These are phyloP conservation scores for Leishmania major DNA, from an alignment of 208 protist species.

Conservation along the genomic window DNA sequence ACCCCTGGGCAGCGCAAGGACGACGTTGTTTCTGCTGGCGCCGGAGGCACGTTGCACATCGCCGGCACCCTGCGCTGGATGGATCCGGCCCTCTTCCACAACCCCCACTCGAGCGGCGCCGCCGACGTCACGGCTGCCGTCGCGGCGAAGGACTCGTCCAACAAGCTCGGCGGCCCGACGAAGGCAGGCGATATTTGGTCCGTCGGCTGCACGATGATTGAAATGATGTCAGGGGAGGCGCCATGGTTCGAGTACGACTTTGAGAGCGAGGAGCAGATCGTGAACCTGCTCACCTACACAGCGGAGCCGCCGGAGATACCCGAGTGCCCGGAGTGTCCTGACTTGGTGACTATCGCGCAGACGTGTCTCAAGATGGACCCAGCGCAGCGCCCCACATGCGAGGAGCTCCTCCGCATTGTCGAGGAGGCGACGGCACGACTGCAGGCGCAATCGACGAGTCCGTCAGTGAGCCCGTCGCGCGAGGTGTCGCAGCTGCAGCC, in stretches of 20 bases:
- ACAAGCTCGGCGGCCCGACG: constrained; percentile 50
- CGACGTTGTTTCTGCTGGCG: constrained; percentile 13
- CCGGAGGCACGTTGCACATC: constrained; percentile 56
- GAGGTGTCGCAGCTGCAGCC: constrained; percentile 20
- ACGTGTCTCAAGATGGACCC: constrained; percentile 66
- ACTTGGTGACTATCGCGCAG: constrained; percentile 62
- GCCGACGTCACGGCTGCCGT: background rate
- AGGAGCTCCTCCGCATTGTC: constrained; percentile 68
- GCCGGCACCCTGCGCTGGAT: constrained; percentile 90
- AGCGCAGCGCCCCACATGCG: constrained; percentile 67
- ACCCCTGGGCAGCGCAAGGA: constrained; percentile 26
- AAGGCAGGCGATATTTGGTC: constrained; percentile 92
- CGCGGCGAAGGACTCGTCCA: background rate
- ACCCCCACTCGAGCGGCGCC: constrained; percentile 14
- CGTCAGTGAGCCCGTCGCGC: constrained; percentile 37
- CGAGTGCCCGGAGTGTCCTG: constrained; percentile 70
- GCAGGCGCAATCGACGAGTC: constrained; percentile 32
- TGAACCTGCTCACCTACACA: constrained; percentile 85
- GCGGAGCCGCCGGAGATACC: constrained; percentile 83
- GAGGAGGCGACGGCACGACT: constrained; percentile 50
- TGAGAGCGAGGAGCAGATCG: constrained; percentile 85
- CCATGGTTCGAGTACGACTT: constrained; percentile 93
- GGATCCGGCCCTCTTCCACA: constrained; percentile 81
- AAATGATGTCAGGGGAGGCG: constrained; percentile 88
- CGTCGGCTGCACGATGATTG: constrained; percentile 89